Base-by-base conservation (phyloP, 352 stramenopile genomes). In the Elongisporangium anandrum region DNA sequence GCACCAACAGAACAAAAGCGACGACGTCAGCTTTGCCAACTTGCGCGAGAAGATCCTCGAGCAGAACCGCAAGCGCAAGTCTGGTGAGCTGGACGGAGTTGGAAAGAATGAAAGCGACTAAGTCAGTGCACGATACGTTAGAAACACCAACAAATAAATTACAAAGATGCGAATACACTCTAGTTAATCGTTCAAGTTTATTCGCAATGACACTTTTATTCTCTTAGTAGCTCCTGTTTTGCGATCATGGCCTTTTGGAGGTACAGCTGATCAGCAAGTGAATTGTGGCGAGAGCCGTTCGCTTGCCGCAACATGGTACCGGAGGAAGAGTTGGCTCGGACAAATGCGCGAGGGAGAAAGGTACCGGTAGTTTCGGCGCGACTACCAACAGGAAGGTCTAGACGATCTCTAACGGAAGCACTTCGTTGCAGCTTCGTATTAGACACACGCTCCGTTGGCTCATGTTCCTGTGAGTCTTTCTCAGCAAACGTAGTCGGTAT, bases 21-120 rank as follows among this genome's bases (percentile, higher is more conserved):
- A 69, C 29, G 73, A 83, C 58, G 70, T 69, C 55, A 88, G 81
- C 65, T 88, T 85, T 56, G 81, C 81, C 23, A 90, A 88, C 59
- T 49, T 90, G 62, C 74, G 81, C 45, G 81, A 88, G 54, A 88
- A 88, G 56, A 88, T 88, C 45, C 15, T 75, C 45, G 63, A 70
- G 45, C 59, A 69, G 45, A 79, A 75, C 50, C 78, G 72, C 50
- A 91, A 91, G 66, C 76, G 78, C 62, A 88, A 88, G 66, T 77
- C 76, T 6, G 64, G 73, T 17, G 72, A 75, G 59, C 57, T 67
- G 39, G 60, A 72, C 4, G 54, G 56, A 4, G 56, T 10, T 22
- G n/a, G 17, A 39, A 63, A 45, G 59, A 65, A 50, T 50, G 50
- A n/a, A 50, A 61, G 15, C 26, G 21, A 17, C 1, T 0, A 8